These are phyloP conservation scores for Lepiota venenata DNA, from an alignment of 768 basidiomycete species.

Conservation along the genomic window DNA sequence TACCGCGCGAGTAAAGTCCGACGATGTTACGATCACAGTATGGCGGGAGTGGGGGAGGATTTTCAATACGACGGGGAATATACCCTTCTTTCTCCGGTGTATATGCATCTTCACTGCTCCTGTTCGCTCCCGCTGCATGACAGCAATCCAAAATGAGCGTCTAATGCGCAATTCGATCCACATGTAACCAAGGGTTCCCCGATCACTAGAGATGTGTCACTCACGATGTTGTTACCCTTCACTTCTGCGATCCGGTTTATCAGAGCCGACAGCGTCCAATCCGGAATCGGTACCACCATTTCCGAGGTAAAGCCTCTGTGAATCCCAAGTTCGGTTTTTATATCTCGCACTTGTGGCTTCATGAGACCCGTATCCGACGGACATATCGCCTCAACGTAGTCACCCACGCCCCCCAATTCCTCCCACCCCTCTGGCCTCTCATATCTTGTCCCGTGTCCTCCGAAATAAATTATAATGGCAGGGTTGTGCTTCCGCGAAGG, in stretches of 20 bases:
- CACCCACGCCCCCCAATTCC: slow-evolving; percentile 23
- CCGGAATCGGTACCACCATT: slow-evolving; percentile 34
- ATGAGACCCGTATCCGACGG: slow-evolving; percentile 27
- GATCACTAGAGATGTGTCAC: slow-evolving; percentile 9
- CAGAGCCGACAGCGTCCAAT: slow-evolving; percentile 36
- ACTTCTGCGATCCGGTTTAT: slow-evolving; percentile 32
- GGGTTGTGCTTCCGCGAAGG: slow-evolving; percentile 20
- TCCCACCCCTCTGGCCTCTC: slow-evolving; percentile 26
- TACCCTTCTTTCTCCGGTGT: slow-evolving; percentile 7
- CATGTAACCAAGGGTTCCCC: background rate
- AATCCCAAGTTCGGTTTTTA: background rate
- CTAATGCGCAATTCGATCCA: slow-evolving; percentile 18
- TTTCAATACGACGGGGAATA: slow-evolving; percentile 21
- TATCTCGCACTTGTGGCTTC: background rate
- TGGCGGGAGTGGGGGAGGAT: slow-evolving; percentile 22
- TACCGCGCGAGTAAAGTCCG: slow-evolving; percentile 13
- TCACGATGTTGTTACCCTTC: slow-evolving; percentile 42
- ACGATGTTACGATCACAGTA: slow-evolving; percentile 24
- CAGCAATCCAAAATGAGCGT: slow-evolving; percentile 47
- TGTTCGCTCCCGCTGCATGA: slow-evolving; percentile 34
- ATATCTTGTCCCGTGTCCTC: slow-evolving; percentile 40
- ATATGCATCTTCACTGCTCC: slow-evolving; percentile 8
- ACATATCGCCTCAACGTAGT: slow-evolving; percentile 31
- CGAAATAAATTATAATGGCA: slow-evolving; percentile 39
- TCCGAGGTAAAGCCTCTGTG: background rate